A percentile compares a stretch with the other conserved stretches of the same genome.
Evolutionary conservation across 2,329 filamentous ascomycete genomes (phyloP).

Genomic region (Calonectria crousiana): DNA sequence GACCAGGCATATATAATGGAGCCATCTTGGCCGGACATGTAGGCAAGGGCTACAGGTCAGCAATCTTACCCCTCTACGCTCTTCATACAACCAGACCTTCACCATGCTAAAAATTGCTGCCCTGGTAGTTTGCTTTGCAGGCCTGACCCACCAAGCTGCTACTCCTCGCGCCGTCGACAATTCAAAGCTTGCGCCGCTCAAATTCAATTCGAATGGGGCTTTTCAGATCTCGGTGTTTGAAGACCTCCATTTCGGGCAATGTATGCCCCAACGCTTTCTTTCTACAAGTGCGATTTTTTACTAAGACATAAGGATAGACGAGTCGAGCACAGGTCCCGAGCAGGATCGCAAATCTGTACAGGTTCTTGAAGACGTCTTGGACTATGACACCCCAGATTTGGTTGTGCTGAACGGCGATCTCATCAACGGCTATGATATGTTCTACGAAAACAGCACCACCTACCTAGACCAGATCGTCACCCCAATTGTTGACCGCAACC

Average conservation of each 20-base stretch:
- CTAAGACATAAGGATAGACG: constrained; percentile 16
- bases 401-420: constrained; percentile 78
- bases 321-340: constrained; percentile 45
- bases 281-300: not conserved
- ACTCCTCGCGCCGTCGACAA: constrained; percentile 28
- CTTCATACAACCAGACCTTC: not conserved
- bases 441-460: constrained; percentile 60
- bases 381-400: constrained; percentile 59
- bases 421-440: constrained; percentile 74
- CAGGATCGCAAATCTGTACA: constrained; percentile 51
- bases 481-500: constrained; percentile 64
- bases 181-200: constrained; percentile 29
- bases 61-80: not conserved
- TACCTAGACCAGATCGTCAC: constrained; percentile 69
- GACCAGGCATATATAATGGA: not conserved
- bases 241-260: constrained; percentile 40
- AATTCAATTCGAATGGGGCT: constrained; percentile 32
- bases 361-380: constrained; percentile 52
- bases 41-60: not conserved
- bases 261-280: constrained; percentile 1
- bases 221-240: constrained; percentile 42
- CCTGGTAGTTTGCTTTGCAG: not conserved
- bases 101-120: not conserved
- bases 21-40: not conserved
- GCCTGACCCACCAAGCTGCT: constrained; percentile 15